These are phyloP conservation scores for Tremella mesenterica DNA, from an alignment of 768 basidiomycete species.

Conservation along the genomic window DNA sequence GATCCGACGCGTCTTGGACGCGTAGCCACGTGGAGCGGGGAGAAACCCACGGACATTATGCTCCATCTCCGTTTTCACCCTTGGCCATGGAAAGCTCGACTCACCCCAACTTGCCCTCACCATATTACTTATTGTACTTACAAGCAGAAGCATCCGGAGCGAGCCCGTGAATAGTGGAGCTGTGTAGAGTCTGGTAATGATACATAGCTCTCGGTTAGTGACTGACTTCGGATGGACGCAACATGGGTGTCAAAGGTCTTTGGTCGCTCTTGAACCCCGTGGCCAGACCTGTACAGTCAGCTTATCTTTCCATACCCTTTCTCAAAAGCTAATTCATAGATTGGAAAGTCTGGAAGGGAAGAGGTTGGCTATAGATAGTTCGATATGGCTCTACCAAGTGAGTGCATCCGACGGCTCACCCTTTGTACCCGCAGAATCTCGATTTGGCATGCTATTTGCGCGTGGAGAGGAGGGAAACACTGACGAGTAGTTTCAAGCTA, in stretches of 20 bases:
- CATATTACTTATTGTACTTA: too few relatives aligned
- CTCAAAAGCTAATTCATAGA: conserved; percentile 48
- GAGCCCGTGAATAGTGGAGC: too few relatives aligned
- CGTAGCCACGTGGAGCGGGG: background rate
- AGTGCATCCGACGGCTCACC: too few relatives aligned
- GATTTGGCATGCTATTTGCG: background rate
- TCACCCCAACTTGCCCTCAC: too few relatives aligned
- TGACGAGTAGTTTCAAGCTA: conserved; percentile 67
- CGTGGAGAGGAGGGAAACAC: background rate
- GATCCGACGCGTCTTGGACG: background rate
- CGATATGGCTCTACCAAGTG: conserved; percentile 94
- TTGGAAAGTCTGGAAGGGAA: conserved; percentile 94
- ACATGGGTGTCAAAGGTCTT: conserved; percentile 93
- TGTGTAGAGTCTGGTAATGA: background rate
- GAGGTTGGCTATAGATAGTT: conserved; percentile 91
- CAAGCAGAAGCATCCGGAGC: too few relatives aligned
- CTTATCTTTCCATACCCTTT: background rate
- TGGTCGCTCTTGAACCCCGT: conserved; percentile 91
- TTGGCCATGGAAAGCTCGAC: background rate
- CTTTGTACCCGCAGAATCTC: too few relatives aligned
- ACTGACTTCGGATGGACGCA: background rate
- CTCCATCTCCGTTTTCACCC: background rate
- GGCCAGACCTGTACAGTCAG: conserved; percentile 83
- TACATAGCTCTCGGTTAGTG: too few relatives aligned
- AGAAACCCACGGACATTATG: background rate